Base-by-base conservation (phyloP, 2,329 filamentous ascomycete species). In the Aspergillus niger region DNA sequence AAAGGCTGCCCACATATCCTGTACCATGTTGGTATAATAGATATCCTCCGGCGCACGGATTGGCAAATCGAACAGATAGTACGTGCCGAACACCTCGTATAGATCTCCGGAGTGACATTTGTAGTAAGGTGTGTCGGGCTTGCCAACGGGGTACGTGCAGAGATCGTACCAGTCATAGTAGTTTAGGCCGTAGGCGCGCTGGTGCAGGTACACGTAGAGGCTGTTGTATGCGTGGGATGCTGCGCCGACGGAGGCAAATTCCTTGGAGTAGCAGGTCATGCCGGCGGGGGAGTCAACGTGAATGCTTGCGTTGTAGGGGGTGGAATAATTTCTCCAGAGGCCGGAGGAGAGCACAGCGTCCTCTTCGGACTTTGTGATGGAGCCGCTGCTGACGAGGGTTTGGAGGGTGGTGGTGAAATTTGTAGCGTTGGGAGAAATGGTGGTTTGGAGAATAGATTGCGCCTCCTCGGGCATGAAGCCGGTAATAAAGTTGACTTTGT, bases 41-140 rank as follows among this genome's bases (percentile, higher is more conserved):
- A 81, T 67, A 66, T 87, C 85, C 24, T 82, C 69, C 0, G 72
- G 76, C 58, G 86, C 83, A 8, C 85, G 77, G 58, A 82, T 72
- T 0, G 79, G 77, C 7, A 77, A 65, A 26, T 83, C 60, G 8
- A 50, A 50, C 0, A 32, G 5, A 30, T 17, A 50, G 24, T 50
- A 50, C 55, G 81, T 85, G 3, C 83, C 83, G 63, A 85, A 85
- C 1, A 84, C 72, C 73, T 81, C 83, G 61, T 79, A 78, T 49
- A 82, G 66, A 70, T 86, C 84, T 3, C 82, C 80, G 32, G 82
- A 85, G 66, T 87, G 84, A 60, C 85, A 82, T 17, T 80, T 79
- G 36, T 65, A 66, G 38, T 87, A 85, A 44, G 77, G 80, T 24
- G 80, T 74, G 39, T 82, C 74, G 0, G 82, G 81, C 60, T 85